Base-by-base conservation (phyloP, 331 rosid genomes). In the Rhamnella rubrinervis region DNA sequence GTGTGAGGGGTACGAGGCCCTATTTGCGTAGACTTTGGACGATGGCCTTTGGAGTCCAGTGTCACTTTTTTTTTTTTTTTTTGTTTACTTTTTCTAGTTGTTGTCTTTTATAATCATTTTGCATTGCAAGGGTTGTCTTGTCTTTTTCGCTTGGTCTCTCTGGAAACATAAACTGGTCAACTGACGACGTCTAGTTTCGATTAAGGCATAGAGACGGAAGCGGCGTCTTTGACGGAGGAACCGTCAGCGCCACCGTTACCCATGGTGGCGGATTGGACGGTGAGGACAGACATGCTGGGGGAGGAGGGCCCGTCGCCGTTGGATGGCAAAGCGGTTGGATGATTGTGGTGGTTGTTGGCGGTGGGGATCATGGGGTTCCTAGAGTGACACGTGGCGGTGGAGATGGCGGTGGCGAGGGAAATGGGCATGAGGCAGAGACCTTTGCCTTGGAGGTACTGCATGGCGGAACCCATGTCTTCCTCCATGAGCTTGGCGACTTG, bases 391-490 rank as follows among this genome's bases (percentile, higher is more conserved):
- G 98, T 84, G 88, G 96, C 88, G 2, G 95, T 69, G 19, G 98
- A 93, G 53, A 93, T 89, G 0, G 97, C 98, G 1, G 92, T 88
- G 40, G 98, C 98, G 1, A 93, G 81, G 0, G 98, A 93, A 63
- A 93, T 93, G 8, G 98, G 97, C 98, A 93, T 93, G 71, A 93
- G 97, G 81, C 98, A 93, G 15, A 93, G 96, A 5, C 98, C 98
- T n/a, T 93, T 93, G 2, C 98, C 97, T 61, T 91, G 97, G 0
- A 93, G 86, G 73, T 93, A 93, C 73, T 93, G 98, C 98, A 93
- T 93, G 78, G 98, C 97, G 15, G 98, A 88, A 7, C 97, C 97
- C 98, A 93, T 91, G 85, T 93, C 98, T 59, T 93, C 95, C 72
- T 87, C 95, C 97, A 93, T 88, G 0, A 93, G 88, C 83, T 85